phyloP scores from a whole-genome alignment of 2,329 filamentous ascomycete species.

The Didymella pinodella region DNA sequence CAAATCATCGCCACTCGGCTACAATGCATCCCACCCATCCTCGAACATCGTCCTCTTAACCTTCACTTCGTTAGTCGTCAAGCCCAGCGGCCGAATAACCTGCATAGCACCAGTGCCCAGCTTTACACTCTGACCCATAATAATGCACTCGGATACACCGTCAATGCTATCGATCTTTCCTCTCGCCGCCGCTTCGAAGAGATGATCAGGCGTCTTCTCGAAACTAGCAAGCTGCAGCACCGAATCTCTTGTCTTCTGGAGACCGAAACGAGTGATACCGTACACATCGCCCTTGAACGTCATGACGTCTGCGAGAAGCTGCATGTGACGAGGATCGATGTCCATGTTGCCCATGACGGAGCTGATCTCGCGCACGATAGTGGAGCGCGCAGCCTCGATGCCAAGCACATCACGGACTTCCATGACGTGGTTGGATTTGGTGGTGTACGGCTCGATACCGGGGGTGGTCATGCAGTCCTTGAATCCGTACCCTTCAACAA shows the following conservation, averaged over 20 bases:
- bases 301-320: slow-evolving; percentile 96
- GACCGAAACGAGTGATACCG: slow-evolving; percentile 93
- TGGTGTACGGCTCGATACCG: slow-evolving; percentile 80
- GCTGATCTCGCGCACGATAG: slow-evolving; percentile 87
- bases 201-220: slow-evolving; percentile 96
- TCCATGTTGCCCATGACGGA: slow-evolving; percentile 92
- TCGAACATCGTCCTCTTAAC: slow-evolving; percentile 47
- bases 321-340: slow-evolving; percentile 98
- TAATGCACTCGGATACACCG: slow-evolving; percentile 95
- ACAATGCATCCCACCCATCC: slow-evolving; percentile 48
- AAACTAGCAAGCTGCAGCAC: slow-evolving; percentile 95
- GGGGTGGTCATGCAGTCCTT: slow-evolving; percentile 90
- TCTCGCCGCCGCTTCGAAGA: slow-evolving; percentile 91
- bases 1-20: background rate
- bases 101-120: slow-evolving; percentile 93
- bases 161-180: slow-evolving; percentile 94
- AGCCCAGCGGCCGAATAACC: slow-evolving; percentile 75
- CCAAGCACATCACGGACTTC: slow-evolving; percentile 87
- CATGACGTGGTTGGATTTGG: slow-evolving; percentile 86
- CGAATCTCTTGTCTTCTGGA: slow-evolving; percentile 94
- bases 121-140: slow-evolving; percentile 94
- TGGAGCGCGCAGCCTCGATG: slow-evolving; percentile 90
- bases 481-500: slow-evolving; percentile 94
- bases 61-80: slow-evolving; percentile 33
- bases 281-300: slow-evolving; percentile 97